Percentiles rank a stretch among this genome's conserved stretches.
Evolutionary conservation across 78 protist species (phyloP).

Genomic region (Dictyostelium brefeldianum): DNA sequence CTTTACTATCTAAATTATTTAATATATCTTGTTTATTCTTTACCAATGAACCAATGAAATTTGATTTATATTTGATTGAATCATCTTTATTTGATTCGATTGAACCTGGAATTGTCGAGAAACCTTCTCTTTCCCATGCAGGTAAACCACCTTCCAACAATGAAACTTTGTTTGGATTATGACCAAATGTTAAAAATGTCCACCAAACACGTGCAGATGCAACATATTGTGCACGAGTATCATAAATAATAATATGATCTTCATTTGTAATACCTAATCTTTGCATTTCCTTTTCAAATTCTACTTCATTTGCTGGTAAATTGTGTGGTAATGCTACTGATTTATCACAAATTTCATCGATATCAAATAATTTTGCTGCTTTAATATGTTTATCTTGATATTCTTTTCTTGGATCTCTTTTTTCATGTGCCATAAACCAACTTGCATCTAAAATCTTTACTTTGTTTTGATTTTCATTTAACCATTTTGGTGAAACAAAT

Average conservation of each 20-base stretch:
- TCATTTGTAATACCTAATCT: slow-evolving; percentile 62
- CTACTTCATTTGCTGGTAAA: slow-evolving; percentile 37
- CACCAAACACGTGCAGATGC: slow-evolving; percentile 86
- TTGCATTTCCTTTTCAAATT: slow-evolving; percentile 17
- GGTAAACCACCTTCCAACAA: slow-evolving; percentile 61
- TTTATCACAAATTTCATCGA: slow-evolving; percentile 75
- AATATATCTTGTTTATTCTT: slow-evolving; percentile 12
- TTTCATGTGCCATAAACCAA: slow-evolving; percentile 82
- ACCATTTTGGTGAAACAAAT: slow-evolving; percentile 77
- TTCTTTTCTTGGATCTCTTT: slow-evolving; percentile 53
- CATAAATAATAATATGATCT: slow-evolving; percentile 80
- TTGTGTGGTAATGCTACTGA: slow-evolving; percentile 74
- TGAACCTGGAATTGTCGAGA: slow-evolving; percentile 8
- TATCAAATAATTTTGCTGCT: slow-evolving; percentile 17
- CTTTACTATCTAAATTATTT: not conserved
- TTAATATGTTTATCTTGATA: slow-evolving; percentile 33
- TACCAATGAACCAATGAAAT: slow-evolving; percentile 11
- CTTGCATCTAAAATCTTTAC: slow-evolving; percentile 67
- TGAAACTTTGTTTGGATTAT: slow-evolving; percentile 12
- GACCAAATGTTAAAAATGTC: slow-evolving; percentile 73
- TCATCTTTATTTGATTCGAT: not conserved
- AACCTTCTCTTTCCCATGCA: slow-evolving; percentile 51
- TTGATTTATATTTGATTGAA: slow-evolving; percentile 27
- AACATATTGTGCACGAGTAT: slow-evolving; percentile 65
- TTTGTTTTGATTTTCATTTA: slow-evolving; percentile 43